Evolutionary conservation across 164 flowering plant genomes (phyloP).

Genomic region (Malania oleifera): DNA sequence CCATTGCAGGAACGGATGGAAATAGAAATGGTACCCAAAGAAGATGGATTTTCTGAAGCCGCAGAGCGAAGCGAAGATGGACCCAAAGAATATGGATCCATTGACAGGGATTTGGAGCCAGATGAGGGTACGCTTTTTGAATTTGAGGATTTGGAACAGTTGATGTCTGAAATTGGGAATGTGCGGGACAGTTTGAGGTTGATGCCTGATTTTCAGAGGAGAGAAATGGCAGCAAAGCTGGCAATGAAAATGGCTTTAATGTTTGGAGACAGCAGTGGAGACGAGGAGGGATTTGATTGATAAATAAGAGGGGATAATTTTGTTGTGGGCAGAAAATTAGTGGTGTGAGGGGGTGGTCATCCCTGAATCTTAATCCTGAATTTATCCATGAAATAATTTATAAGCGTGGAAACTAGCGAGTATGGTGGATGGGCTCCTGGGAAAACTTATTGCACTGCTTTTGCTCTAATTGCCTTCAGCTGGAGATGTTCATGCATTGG

Average conservation of each 20-base stretch:
- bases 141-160: not conserved
- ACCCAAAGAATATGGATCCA: no score
- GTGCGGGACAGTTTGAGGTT: not conserved
- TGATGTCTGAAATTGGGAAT: constrained; percentile 3
- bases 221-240: constrained; percentile 3
- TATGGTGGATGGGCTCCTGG: no score
- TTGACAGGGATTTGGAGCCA: not conserved
- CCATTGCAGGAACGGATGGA: not conserved
- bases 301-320: not conserved
- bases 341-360: no score
- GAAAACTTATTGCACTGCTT: no score
- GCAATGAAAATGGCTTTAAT: constrained; percentile 3
- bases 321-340: no score
- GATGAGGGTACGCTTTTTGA: not conserved
- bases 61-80: no score
- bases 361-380: no score
- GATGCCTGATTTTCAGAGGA: constrained; percentile 8
- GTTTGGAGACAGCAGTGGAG: constrained; percentile 1
- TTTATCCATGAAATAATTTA: no score
- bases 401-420: no score
- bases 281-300: not conserved
- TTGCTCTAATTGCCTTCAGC: no score
- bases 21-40: not conserved
- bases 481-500: no score
- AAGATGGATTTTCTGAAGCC: not conserved